These are phyloP conservation scores for Trichophyton equinum DNA, from an alignment of 2,329 filamentous ascomycete genomes.

Conservation along the genomic window DNA sequence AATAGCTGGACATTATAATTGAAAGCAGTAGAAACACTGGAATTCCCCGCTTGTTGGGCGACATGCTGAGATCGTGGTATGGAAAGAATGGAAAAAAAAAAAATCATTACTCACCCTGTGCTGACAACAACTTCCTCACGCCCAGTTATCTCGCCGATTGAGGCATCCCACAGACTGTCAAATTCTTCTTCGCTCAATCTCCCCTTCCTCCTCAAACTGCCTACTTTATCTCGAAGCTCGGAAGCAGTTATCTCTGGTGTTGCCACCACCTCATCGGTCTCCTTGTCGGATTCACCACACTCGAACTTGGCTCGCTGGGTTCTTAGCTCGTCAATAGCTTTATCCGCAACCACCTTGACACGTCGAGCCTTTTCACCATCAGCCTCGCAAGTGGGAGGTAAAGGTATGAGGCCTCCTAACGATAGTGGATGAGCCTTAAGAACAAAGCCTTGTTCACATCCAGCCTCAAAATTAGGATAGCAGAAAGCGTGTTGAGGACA, in stretches of 20 bases:
- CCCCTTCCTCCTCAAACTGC: constrained; percentile 63
- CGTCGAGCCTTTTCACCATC: constrained; percentile 85
- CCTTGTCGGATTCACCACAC: constrained; percentile 60
- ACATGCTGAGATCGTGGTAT: constrained; percentile 9
- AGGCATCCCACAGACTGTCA: constrained; percentile 58
- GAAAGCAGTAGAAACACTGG: constrained; percentile 2
- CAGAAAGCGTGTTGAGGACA: constrained; percentile 88
- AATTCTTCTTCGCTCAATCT: constrained; percentile 73
- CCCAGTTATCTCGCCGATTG: constrained; percentile 38
- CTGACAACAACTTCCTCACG: constrained; percentile 49
- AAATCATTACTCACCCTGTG: constrained; percentile 45
- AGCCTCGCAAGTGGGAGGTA: constrained; percentile 85
- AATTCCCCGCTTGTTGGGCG: constrained; percentile 11
- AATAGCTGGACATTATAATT: constrained; percentile 16
- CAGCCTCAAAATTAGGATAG: constrained; percentile 60
- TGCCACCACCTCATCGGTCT: constrained; percentile 46
- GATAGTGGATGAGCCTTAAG: constrained; percentile 73
- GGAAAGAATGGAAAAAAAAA: constrained; percentile 9
- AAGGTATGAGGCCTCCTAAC: constrained; percentile 63
- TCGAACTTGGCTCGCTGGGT: constrained; percentile 80
- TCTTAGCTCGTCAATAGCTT: constrained; percentile 73
- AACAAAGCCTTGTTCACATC: constrained; percentile 79
- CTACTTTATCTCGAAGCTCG: constrained; percentile 65
- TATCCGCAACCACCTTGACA: constrained; percentile 76
- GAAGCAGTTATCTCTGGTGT: constrained; percentile 55